phyloP scores from a whole-genome alignment of 2,329 filamentous ascomycete genomes.

The Botryosphaeria dothidea region DNA sequence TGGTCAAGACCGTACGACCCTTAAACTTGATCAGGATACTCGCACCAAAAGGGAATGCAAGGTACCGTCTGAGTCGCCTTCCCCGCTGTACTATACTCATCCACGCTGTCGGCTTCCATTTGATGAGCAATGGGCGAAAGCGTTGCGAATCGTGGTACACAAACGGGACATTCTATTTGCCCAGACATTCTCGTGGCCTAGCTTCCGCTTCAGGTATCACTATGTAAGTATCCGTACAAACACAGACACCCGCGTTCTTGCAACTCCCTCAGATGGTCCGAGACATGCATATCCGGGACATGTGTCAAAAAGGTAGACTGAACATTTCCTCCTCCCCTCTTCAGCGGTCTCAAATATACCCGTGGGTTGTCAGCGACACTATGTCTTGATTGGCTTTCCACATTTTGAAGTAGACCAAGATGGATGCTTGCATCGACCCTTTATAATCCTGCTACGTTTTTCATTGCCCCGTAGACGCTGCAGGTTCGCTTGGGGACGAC shows the following conservation, averaged over 20 bases:
- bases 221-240: background rate
- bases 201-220: background rate
- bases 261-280: background rate
- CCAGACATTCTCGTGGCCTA: too few relatives aligned
- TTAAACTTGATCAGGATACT: background rate
- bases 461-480: background rate
- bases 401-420: conserved; percentile 13
- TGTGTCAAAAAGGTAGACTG: background rate
- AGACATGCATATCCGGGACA: background rate
- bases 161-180: too few relatives aligned
- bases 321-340: background rate
- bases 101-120: background rate
- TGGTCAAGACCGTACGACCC: background rate
- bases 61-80: background rate
- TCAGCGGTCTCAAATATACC: conserved; percentile 13
- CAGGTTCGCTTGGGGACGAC: conserved; percentile 15
- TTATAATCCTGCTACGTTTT: conserved; percentile 15
- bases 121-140: background rate
- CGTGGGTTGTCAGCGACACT: conserved; percentile 3
- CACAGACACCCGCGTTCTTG: too few relatives aligned
- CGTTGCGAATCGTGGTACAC: too few relatives aligned
- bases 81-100: background rate
- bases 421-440: conserved; percentile 7
- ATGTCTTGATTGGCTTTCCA: conserved; percentile 1
- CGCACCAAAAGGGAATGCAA: background rate